phyloP scores from a whole-genome alignment of 1,139 yeast genomes.

The Hansenula lynferdii region DNA sequence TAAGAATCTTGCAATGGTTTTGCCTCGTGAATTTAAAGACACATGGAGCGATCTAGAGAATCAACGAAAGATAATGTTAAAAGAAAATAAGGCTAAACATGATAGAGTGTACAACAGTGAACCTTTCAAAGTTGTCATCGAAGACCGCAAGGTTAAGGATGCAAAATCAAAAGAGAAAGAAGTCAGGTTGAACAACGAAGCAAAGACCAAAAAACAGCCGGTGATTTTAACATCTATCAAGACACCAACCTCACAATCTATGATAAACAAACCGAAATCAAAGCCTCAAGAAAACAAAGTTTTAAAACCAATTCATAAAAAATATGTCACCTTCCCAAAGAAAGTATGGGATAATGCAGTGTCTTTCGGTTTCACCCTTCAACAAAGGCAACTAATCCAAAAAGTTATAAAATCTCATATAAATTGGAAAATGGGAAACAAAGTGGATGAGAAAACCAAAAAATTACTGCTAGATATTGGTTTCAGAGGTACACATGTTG shows the following conservation, averaged over 20 bases:
- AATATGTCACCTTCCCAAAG: slow-evolving; percentile 39
- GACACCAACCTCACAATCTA: too few species aligned
- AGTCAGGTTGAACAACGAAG: slow-evolving; percentile 29
- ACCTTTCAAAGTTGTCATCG: slow-evolving; percentile 64
- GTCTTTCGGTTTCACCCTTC: slow-evolving; percentile 33
- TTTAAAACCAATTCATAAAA: neutral
- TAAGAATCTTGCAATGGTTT: slow-evolving; percentile 79
- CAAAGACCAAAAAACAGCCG: slow-evolving; percentile 35
- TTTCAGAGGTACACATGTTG: slow-evolving; percentile 63
- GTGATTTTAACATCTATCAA: slow-evolving; percentile 31
- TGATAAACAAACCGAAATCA: too few species aligned
- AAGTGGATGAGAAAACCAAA: slow-evolving; percentile 11
- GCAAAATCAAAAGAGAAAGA: slow-evolving; percentile 40
- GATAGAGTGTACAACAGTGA: slow-evolving; percentile 54
- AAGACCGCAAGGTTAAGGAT: slow-evolving; percentile 41
- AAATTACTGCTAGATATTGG: slow-evolving; percentile 41
- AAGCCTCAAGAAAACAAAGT: neutral
- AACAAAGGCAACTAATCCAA: slow-evolving; percentile 48
- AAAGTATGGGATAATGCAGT: slow-evolving; percentile 67
- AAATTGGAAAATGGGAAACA: slow-evolving; percentile 38
- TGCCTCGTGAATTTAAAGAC: slow-evolving; percentile 77
- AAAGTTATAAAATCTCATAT: slow-evolving; percentile 47
- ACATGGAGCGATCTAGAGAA: slow-evolving; percentile 73
- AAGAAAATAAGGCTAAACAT: slow-evolving; percentile 43
- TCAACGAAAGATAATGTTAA: slow-evolving; percentile 42